A percentile compares a stretch with the other conserved stretches of the same genome.
Evolutionary conservation across 2,329 filamentous ascomycete genomes (phyloP).

Genomic region (Epichloe baconii): DNA sequence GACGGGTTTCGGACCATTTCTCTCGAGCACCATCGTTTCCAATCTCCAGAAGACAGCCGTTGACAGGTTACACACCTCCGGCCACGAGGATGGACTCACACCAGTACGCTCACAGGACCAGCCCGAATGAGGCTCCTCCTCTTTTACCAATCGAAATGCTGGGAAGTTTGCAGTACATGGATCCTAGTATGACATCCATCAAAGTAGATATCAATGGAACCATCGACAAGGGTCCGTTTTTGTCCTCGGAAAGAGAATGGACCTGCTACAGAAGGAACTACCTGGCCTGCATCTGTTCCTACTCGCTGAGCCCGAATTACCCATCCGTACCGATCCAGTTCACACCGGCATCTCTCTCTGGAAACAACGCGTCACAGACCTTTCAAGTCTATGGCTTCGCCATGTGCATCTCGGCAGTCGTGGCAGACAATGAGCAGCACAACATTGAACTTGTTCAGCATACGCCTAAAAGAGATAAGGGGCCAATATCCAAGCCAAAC

Average conservation of each 20-base stretch:
- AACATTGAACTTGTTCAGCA: slow-evolving; percentile 77
- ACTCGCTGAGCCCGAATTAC: slow-evolving; percentile 48
- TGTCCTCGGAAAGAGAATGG: slow-evolving; percentile 62
- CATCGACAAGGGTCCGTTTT: slow-evolving; percentile 84
- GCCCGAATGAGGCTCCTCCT: slow-evolving; percentile 35
- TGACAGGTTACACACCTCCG: slow-evolving; percentile 29
- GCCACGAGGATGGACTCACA: slow-evolving; percentile 35
- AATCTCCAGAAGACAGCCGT: slow-evolving; percentile 34
- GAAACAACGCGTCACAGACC: slow-evolving; percentile 24
- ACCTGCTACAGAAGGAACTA: slow-evolving; percentile 90
- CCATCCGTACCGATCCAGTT: slow-evolving; percentile 36
- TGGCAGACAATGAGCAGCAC: slow-evolving; percentile 64
- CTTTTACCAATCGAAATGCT: slow-evolving; percentile 36
- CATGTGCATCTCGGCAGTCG: slow-evolving; percentile 73
- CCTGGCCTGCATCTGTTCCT: slow-evolving; percentile 75
- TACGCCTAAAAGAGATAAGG: slow-evolving; percentile 83
- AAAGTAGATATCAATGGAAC: slow-evolving; percentile 64
- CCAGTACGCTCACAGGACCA: slow-evolving; percentile 22
- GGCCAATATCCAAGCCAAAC: slow-evolving; percentile 62
- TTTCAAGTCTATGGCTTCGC: slow-evolving; percentile 62
- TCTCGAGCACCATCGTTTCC: slow-evolving; percentile 40
- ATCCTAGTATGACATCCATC: slow-evolving; percentile 36
- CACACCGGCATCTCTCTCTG: slow-evolving; percentile 20
- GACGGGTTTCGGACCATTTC: slow-evolving; percentile 35
- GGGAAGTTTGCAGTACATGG: slow-evolving; percentile 48